These are phyloP conservation scores for Agastache rugosa DNA, from an alignment of 257 asterid species.

Conservation along the genomic window DNA sequence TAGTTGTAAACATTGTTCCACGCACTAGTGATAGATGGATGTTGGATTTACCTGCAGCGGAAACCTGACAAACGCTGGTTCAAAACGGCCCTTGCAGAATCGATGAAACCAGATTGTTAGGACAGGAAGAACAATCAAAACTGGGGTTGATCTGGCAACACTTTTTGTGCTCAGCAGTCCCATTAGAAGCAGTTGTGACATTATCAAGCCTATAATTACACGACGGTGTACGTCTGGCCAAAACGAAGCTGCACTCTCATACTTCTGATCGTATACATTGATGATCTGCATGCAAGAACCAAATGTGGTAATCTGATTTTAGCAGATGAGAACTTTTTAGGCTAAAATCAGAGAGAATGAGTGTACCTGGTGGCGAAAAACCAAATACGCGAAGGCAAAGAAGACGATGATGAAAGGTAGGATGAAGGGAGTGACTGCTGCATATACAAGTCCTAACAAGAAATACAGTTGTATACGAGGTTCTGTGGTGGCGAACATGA, in stretches of 20 bases:
- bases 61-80: constrained; percentile 75
- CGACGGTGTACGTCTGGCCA: constrained; percentile 97
- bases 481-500: constrained; percentile 62
- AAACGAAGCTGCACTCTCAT: constrained; percentile 82
- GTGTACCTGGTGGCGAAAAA: constrained; percentile 92
- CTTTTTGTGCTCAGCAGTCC: constrained; percentile 82
- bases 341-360: background rate
- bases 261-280: constrained; percentile 86
- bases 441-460: constrained; percentile 80
- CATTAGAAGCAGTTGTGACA: constrained; percentile 77
- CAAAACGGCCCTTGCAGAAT: constrained; percentile 84
- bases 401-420: constrained; percentile 88
- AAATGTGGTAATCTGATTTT: constrained; percentile 16
- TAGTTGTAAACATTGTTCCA: background rate
- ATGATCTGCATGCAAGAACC: constrained; percentile 67
- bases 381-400: constrained; percentile 76
- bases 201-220: constrained; percentile 64
- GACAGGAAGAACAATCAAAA: constrained; percentile 69
- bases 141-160: constrained; percentile 70
- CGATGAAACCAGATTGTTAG: constrained; percentile 86
- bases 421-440: constrained; percentile 75
- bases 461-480: constrained; percentile 90
- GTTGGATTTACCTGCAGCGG: constrained; percentile 77
- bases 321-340: background rate
- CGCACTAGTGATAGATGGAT: background rate